Conservation (phyloP, 2,329 filamentous ascomycete genomes). For the Taxawa tesnikishii region DNA sequence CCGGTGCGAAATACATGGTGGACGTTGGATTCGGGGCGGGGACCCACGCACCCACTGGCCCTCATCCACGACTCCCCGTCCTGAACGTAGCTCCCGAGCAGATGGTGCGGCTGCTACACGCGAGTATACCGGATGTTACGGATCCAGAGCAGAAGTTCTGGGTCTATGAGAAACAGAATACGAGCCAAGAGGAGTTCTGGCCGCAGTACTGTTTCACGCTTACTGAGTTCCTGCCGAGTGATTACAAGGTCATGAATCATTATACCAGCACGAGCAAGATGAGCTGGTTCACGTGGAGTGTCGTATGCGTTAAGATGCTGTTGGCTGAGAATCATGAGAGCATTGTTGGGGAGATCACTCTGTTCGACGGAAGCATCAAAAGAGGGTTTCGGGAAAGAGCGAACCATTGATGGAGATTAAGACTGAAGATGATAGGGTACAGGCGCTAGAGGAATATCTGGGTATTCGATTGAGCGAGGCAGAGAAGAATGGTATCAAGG, state of each 20-base stretch:
- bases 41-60: slow-evolving; percentile 23
- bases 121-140: slow-evolving; percentile 14
- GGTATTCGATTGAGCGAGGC: slow-evolving; percentile 26
- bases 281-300: slow-evolving; percentile 41
- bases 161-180: slow-evolving; percentile 26
- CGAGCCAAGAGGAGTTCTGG: slow-evolving; percentile 38
- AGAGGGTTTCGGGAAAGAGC: slow-evolving; percentile 25
- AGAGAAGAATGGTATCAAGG: slow-evolving; percentile 24
- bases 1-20: slow-evolving; percentile 17
- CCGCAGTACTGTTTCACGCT: slow-evolving; percentile 55
- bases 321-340: slow-evolving; percentile 23
- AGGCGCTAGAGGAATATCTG: slow-evolving; percentile 31
- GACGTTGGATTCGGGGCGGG: slow-evolving; percentile 29
- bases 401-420: slow-evolving; percentile 15
- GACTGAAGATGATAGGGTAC: slow-evolving; percentile 29
- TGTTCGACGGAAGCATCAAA: slow-evolving; percentile 33
- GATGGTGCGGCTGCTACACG: neutral
- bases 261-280: slow-evolving; percentile 36
- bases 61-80: slow-evolving; percentile 8
- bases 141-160: slow-evolving; percentile 25
- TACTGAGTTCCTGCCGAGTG: slow-evolving; percentile 47
- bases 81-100: neutral
- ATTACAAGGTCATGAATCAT: slow-evolving; percentile 51
- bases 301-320: slow-evolving; percentile 45
- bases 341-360: slow-evolving; percentile 22